Percentiles rank a stretch among this genome's conserved stretches.
Conservation (phyloP, 2,329 filamentous ascomycete species). For the Cordyceps pruinosa region DNA sequence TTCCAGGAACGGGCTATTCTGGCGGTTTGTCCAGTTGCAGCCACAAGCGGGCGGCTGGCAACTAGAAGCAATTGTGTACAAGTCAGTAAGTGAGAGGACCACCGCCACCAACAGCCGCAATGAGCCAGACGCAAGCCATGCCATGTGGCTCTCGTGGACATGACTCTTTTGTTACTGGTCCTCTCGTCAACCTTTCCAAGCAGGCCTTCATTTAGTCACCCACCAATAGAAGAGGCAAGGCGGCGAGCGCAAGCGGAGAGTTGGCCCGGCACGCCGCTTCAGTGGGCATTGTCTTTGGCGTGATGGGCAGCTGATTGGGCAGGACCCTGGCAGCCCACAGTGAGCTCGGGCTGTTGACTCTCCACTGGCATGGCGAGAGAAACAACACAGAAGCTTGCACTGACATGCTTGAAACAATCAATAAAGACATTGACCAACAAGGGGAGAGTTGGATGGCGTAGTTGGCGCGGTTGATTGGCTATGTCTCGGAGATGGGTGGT, state of each 20-base stretch:
- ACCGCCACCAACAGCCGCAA: not conserved
- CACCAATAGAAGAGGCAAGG: not conserved
- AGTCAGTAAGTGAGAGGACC: no score
- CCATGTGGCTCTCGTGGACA: no score
- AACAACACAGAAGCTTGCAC: not conserved
- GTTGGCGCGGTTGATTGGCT: no score
- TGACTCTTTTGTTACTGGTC: no score
- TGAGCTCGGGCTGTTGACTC: not conserved
- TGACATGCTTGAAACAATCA: not conserved
- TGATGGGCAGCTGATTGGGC: not conserved
- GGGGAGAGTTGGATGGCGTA: not conserved
- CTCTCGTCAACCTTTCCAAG: not conserved
- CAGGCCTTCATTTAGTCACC: not conserved
- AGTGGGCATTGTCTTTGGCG: not conserved
- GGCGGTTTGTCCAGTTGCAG: not conserved
- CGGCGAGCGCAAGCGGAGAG: not conserved
- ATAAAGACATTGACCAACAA: not conserved
- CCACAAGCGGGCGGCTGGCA: not conserved
- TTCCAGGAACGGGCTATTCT: not conserved
- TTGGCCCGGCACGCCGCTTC: conserved; percentile 1
- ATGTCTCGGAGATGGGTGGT: not conserved
- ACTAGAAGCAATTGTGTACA: not conserved
- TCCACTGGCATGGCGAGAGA: not conserved
- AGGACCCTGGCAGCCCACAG: not conserved
- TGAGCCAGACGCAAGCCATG: not conserved